Base-by-base conservation (phyloP, 2,329 filamentous ascomycete genomes). In the Trichoderma sp. region DNA sequence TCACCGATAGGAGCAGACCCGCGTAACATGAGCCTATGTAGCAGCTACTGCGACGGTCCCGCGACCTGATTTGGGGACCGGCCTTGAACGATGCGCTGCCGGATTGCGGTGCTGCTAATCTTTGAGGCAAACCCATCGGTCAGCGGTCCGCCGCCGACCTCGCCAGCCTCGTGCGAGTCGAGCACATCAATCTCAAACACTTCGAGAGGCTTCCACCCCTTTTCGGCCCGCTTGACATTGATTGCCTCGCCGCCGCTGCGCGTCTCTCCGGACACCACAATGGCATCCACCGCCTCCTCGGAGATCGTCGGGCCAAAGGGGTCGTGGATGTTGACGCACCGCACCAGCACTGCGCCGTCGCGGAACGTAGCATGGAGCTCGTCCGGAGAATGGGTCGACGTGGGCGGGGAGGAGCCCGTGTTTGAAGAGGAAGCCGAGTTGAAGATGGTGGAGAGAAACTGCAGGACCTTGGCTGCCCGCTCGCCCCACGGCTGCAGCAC, bases 101-200 rank as follows among this genome's bases (percentile, higher is more conserved):
- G 82, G 70, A 97, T 96, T 65, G 90, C 90, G 0, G 93, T 96
- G 78, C 93, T 97, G 80, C 93, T 96, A 70, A 97, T 91, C 79
- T 97, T 98, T 67, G 85, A 84, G 28, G 88, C 86, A 77, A 96
- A 97, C 69, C 85, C 59, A 62, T 54, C 54, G n/a, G 1, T 54
- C 21, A n/a, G 48, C 83, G 64, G 88, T 19, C 55, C 67, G 2
- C 59, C 77, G 50, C 82, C 79, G 60, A 87, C 85, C 45, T 84
- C 82, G 3, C 21, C 52, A 51, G 73, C 63, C 41, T 73, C 72
- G 1, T 55, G 62, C 19, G 88, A 84, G 76, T 94, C 90, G 17
- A 99, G 82, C 15, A 98, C 92, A 72, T 95, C 91, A 30, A 98
- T 92, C 74, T 96, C 93, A 71, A 92, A 97, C 0, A 96, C 85